Evolutionary conservation across 2,329 filamentous ascomycete species (phyloP).

Genomic region (Aspergillus clavatus): DNA sequence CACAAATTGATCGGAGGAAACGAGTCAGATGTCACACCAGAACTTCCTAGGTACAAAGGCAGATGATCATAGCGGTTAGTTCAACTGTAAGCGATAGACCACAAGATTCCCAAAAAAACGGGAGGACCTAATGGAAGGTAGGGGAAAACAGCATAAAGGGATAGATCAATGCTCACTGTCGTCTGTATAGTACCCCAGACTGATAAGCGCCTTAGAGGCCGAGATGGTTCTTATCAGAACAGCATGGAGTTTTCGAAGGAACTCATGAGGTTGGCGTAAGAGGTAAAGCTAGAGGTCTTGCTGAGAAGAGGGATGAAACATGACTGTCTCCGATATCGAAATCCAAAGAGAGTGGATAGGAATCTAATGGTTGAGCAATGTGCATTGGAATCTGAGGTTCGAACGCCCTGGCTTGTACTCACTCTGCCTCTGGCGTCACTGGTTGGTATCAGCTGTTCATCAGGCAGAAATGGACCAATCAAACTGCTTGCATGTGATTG

Average conservation of each 20-base stretch:
- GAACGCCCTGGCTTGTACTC: not conserved
- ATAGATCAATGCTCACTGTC: constrained; percentile 5
- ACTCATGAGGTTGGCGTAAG: constrained; percentile 10
- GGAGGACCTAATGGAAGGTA: not conserved
- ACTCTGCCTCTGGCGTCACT: constrained; percentile 21
- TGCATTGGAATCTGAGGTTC: constrained; percentile 3
- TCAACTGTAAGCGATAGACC: too few species aligned
- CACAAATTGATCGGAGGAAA: not conserved
- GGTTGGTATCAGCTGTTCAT: constrained; percentile 21
- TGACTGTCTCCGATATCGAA: not conserved
- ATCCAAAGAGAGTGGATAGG: constrained; percentile 6
- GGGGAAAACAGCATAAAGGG: not conserved
- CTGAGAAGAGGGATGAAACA: constrained; percentile 5
- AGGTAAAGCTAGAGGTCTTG: constrained; percentile 8
- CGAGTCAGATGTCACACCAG: not conserved
- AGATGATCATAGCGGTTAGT: constrained; percentile 12
- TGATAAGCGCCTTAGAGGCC: constrained; percentile 1
- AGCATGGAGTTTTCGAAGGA: not conserved
- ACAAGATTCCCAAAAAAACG: not conserved
- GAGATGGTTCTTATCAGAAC: constrained; percentile 3
- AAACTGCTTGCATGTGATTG: constrained; percentile 15
- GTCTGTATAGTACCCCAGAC: constrained; percentile 5
- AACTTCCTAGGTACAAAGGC: not conserved
- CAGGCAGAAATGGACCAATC: constrained; percentile 13
- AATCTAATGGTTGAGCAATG: not conserved